phyloP scores from a whole-genome alignment of 805 yeast genomes.

The Blastobotrys mokoenaii region DNA sequence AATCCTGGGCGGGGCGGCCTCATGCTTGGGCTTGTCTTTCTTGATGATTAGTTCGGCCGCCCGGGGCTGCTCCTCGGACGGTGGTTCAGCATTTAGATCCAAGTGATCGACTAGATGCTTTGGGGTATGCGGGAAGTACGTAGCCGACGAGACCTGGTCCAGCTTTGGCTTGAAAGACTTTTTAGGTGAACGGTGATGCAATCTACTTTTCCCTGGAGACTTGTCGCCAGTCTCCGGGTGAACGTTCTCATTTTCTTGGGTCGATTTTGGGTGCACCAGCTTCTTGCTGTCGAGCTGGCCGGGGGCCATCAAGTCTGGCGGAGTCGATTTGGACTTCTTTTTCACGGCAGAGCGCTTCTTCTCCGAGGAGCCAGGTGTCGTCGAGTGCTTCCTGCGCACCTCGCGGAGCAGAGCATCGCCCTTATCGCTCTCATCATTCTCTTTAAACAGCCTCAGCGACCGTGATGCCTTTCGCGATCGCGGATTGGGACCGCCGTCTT shows the following conservation, averaged over 20 bases:
- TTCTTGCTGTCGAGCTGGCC: not conserved
- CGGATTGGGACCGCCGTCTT: slow-evolving; percentile 4
- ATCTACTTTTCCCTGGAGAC: not conserved
- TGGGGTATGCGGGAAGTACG: slow-evolving; percentile 25
- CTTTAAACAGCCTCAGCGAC: slow-evolving; percentile 31
- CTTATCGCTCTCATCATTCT: slow-evolving; percentile 13
- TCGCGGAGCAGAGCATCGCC: not conserved
- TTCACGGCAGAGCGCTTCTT: not conserved
- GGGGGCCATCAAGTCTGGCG: not conserved
- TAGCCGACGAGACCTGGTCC: slow-evolving; percentile 23
- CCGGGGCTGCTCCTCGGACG: too few species aligned
- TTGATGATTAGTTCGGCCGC: not conserved
- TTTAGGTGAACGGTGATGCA: not conserved
- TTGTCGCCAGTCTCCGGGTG: not conserved
- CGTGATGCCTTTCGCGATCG: slow-evolving; percentile 32
- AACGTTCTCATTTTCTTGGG: not conserved
- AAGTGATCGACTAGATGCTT: not conserved
- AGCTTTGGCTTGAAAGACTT: slow-evolving; percentile 6
- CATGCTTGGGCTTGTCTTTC: not conserved
- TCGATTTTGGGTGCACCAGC: not conserved
- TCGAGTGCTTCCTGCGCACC: not conserved
- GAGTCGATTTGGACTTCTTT: not conserved
- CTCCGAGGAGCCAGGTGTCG: not conserved
- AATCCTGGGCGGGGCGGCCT: not conserved
- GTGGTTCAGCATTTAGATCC: not conserved